These are phyloP conservation scores for Trichoderma koningiopsis DNA, from an alignment of 2,329 filamentous ascomycete species.

Conservation along the genomic window DNA sequence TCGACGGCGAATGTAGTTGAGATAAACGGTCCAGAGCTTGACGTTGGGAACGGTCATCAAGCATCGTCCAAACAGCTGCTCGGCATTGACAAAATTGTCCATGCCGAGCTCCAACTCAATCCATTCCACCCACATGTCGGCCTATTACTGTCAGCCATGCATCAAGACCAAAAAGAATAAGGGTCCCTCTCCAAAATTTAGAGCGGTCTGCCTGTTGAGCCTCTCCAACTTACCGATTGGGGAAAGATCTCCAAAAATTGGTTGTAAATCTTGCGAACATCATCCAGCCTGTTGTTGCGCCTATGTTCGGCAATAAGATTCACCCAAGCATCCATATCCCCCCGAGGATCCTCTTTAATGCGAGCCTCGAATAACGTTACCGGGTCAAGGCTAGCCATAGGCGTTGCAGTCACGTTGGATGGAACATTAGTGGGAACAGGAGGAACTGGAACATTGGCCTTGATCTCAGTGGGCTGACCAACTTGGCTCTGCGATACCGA, in stretches of 20 bases:
- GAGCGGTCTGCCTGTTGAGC: not conserved
- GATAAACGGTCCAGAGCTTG: conserved; percentile 86
- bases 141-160: conserved; percentile 55
- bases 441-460: conserved; percentile 30
- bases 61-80: conserved; percentile 79
- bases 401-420: conserved; percentile 40
- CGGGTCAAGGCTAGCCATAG: conserved; percentile 60
- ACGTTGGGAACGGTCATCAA: conserved; percentile 80
- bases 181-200: not conserved
- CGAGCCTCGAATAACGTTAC: conserved; percentile 84
- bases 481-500: conserved; percentile 18
- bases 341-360: conserved; percentile 87
- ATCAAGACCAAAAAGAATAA: not conserved
- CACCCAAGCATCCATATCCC: conserved; percentile 91
- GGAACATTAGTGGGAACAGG: conserved; percentile 33
- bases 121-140: conserved; percentile 87
- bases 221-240: conserved; percentile 72
- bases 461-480: conserved; percentile 31
- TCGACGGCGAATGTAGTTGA: conserved; percentile 90
- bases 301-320: conserved; percentile 83
- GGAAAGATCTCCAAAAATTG: conserved; percentile 88
- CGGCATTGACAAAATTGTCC: conserved; percentile 78
- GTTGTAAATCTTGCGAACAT: conserved; percentile 78
- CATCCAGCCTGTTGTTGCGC: conserved; percentile 77
- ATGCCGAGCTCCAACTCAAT: conserved; percentile 86